Conservation (phyloP, 306 rosid species). For the Gastrolobium bilobum region DNA sequence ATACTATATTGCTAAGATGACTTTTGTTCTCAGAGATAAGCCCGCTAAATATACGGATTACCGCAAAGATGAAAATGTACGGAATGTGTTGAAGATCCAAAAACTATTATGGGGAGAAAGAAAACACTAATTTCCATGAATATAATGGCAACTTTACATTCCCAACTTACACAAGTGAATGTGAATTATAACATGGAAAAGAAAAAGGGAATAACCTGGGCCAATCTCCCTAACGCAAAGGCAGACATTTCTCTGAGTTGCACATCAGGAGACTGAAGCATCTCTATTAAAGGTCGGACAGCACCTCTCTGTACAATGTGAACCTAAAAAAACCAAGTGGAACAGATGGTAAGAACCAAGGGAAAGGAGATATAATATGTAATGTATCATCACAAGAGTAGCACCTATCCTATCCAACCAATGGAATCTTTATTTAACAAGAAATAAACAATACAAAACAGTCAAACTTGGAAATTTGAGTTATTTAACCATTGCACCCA, state of each 20-base stretch:
- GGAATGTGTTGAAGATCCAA: slow-evolving; percentile 30
- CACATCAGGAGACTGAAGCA: slow-evolving; percentile 95
- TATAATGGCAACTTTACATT: background rate
- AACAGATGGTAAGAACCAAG: slow-evolving; percentile 19
- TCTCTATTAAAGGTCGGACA: slow-evolving; percentile 94
- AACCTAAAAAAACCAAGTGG: slow-evolving; percentile 64
- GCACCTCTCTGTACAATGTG: slow-evolving; percentile 99
- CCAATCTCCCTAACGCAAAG: slow-evolving; percentile 97
- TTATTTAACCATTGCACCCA: slow-evolving; percentile 30
- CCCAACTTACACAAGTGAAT: slow-evolving; percentile 36
- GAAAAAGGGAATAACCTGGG: slow-evolving; percentile 70
- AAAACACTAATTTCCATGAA: slow-evolving; percentile 28
- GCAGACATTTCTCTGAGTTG: slow-evolving; percentile 99
- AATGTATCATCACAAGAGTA: slow-evolving; percentile 37
- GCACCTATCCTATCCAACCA: slow-evolving; percentile 27
- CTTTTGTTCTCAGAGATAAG: slow-evolving; percentile 4
- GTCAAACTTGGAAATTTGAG: slow-evolving; percentile 30
- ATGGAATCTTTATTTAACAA: slow-evolving; percentile 22
- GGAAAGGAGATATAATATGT: background rate
- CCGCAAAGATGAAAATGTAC: slow-evolving; percentile 10
- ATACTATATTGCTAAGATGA: slow-evolving; percentile 15
- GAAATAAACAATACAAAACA: slow-evolving; percentile 13
- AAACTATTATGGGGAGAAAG: slow-evolving; percentile 8
- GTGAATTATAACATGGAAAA: slow-evolving; percentile 21
- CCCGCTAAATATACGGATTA: slow-evolving; percentile 5